phyloP scores from a whole-genome alignment of 305 asterid genomes.

The Caryopteris hybrid region DNA sequence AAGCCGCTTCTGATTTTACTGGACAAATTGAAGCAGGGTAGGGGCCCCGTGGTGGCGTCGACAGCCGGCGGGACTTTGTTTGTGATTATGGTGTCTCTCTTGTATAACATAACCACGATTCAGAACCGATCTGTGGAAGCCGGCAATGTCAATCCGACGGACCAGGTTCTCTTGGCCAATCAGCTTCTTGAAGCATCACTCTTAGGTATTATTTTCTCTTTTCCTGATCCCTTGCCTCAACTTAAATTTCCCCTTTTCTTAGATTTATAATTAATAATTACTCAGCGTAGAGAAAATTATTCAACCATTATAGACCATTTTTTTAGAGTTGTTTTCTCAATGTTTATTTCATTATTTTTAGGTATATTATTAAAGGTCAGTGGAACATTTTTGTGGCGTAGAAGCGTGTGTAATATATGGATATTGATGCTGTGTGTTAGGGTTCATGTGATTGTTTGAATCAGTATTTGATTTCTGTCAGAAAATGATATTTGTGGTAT shows the following conservation, averaged over 20 bases:
- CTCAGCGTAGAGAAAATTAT: neutral
- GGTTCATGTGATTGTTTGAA: neutral
- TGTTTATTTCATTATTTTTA: neutral
- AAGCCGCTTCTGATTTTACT: slow-evolving; percentile 46
- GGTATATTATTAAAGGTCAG: neutral
- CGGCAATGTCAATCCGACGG: slow-evolving; percentile 54
- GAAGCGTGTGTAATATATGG: neutral
- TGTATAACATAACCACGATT: slow-evolving; percentile 38
- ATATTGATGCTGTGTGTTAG: neutral
- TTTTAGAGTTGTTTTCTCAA: neutral
- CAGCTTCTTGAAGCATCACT: slow-evolving; percentile 69
- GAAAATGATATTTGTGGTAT: neutral
- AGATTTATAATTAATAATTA: neutral
- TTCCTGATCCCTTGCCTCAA: neutral
- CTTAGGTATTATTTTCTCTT: slow-evolving; percentile 32
- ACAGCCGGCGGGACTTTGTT: slow-evolving; percentile 71
- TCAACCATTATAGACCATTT: neutral
- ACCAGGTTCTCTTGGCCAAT: slow-evolving; percentile 64
- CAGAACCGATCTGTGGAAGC: slow-evolving; percentile 44
- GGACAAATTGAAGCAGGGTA: slow-evolving; percentile 64
- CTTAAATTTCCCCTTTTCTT: neutral
- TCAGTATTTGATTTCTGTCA: neutral
- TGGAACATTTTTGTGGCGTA: neutral
- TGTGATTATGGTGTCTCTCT: slow-evolving; percentile 46
- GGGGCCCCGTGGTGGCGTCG: slow-evolving; percentile 61